Evolutionary conservation across 768 basidiomycete genomes (phyloP).

Genomic region (Nevesoporus exiguus): DNA sequence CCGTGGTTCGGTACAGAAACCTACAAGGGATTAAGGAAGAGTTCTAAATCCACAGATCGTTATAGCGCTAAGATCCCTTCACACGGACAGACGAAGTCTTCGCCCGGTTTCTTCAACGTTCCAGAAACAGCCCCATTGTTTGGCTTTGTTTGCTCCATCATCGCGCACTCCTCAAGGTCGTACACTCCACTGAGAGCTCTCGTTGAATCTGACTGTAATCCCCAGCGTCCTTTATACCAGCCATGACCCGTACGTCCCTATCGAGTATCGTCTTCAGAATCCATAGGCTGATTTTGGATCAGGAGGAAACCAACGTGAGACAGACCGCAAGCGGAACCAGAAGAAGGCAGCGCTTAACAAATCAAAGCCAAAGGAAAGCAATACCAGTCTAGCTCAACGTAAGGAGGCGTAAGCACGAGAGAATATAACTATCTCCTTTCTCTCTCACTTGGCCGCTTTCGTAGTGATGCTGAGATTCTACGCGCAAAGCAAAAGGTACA

Average conservation of each 20-base stretch:
- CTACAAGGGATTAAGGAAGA: background rate
- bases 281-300: slow-evolving; percentile 14
- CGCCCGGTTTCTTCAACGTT: slow-evolving; percentile 5
- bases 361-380: slow-evolving; percentile 69
- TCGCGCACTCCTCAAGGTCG: background rate
- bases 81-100: slow-evolving; percentile 1
- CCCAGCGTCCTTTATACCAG: background rate
- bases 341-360: slow-evolving; percentile 60
- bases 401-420: slow-evolving; percentile 64
- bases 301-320: slow-evolving; percentile 85
- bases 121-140: slow-evolving; percentile 21
- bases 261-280: background rate
- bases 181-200: background rate
- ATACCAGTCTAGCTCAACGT: slow-evolving; percentile 56
- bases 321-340: slow-evolving; percentile 62
- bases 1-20: background rate
- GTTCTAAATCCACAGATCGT: slow-evolving; percentile 5
- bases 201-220: slow-evolving; percentile 10
- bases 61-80: slow-evolving; percentile 19
- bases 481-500: slow-evolving; percentile 78
- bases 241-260: slow-evolving; percentile 54
- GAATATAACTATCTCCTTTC: slow-evolving; percentile 11
- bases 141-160: slow-evolving; percentile 21
- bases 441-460: slow-evolving; percentile 26
- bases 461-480: slow-evolving; percentile 72